Conservation (phyloP, 805 yeast genomes). For the Pichia pseudocactophila region DNA sequence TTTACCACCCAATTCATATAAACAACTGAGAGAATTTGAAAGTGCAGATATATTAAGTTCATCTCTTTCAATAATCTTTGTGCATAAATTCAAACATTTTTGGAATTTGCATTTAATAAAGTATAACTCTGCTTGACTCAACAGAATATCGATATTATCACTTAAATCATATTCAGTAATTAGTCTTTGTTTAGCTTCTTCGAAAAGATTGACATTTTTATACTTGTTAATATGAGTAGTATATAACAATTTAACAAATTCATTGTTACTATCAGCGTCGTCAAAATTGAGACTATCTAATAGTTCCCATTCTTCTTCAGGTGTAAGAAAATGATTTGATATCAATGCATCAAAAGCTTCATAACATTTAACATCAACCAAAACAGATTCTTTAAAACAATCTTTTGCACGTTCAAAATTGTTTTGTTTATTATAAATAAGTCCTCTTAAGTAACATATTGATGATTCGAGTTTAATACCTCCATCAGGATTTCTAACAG, state of each 20-base stretch:
- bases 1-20: slow-evolving; percentile 76
- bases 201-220: slow-evolving; percentile 44
- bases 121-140: slow-evolving; percentile 58
- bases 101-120: slow-evolving; percentile 73
- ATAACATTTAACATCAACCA: slow-evolving; percentile 82
- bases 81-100: slow-evolving; percentile 69
- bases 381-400: slow-evolving; percentile 76
- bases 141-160: slow-evolving; percentile 59
- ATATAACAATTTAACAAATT: slow-evolving; percentile 68
- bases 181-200: slow-evolving; percentile 58
- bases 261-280: slow-evolving; percentile 71
- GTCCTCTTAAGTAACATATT: slow-evolving; percentile 76
- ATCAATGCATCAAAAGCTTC: slow-evolving; percentile 84
- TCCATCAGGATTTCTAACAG: slow-evolving; percentile 51
- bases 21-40: slow-evolving; percentile 74
- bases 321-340: slow-evolving; percentile 64
- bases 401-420: slow-evolving; percentile 81
- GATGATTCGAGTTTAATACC: slow-evolving; percentile 85
- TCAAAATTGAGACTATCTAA: slow-evolving; percentile 56
- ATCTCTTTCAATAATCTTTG: slow-evolving; percentile 47
- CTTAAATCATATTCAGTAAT: slow-evolving; percentile 64
- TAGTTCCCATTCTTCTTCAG: slow-evolving; percentile 82
- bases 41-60: slow-evolving; percentile 61
- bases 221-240: slow-evolving; percentile 70
- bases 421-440: slow-evolving; percentile 72